Conservation (phyloP, 2,329 filamentous ascomycete genomes). For the Xylariales sp. region DNA sequence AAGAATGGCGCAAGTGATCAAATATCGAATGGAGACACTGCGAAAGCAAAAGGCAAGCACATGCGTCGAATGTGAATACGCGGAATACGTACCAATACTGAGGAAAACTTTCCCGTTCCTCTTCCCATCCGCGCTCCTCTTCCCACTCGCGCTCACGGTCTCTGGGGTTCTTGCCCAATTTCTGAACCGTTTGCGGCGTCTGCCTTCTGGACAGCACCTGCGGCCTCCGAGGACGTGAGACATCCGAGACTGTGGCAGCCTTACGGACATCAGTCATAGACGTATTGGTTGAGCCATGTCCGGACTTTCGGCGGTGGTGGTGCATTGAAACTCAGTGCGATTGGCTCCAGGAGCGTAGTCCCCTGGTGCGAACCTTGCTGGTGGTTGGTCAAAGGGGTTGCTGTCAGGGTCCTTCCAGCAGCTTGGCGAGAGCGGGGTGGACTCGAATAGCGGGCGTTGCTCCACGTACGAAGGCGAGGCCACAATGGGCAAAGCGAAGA, state of each 20-base stretch:
- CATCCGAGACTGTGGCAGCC: slow-evolving; percentile 39
- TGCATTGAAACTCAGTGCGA: slow-evolving; percentile 39
- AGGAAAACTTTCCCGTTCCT: slow-evolving; percentile 60
- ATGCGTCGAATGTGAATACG: too few relatives aligned
- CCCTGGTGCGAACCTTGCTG: slow-evolving; percentile 8
- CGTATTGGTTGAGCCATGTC: slow-evolving; percentile 46
- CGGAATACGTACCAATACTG: slow-evolving; percentile 55
- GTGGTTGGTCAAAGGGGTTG: slow-evolving; percentile 10
- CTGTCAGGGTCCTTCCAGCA: slow-evolving; percentile 8
- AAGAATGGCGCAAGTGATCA: too few relatives aligned
- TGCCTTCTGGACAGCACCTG: slow-evolving; percentile 38
- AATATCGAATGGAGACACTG: too few relatives aligned
- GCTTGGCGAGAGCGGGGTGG: slow-evolving; percentile 4
- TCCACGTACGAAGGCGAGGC: background rate
- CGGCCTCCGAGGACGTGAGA: slow-evolving; percentile 44
- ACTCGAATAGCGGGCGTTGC: background rate
- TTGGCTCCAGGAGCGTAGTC: slow-evolving; percentile 14
- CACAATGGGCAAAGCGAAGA: background rate
- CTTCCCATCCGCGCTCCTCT: slow-evolving; percentile 45
- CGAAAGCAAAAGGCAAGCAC: too few relatives aligned
- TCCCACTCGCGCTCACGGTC: slow-evolving; percentile 48
- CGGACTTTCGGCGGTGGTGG: slow-evolving; percentile 53
- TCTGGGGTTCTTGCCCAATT: slow-evolving; percentile 45
- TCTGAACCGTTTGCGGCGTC: slow-evolving; percentile 34
- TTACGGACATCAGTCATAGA: slow-evolving; percentile 54